Evolutionary conservation across 108 stramenopile genomes (phyloP), one percentile per base, ranked within the genome.

Genomic region (Skeletonema costatum): DNA sequence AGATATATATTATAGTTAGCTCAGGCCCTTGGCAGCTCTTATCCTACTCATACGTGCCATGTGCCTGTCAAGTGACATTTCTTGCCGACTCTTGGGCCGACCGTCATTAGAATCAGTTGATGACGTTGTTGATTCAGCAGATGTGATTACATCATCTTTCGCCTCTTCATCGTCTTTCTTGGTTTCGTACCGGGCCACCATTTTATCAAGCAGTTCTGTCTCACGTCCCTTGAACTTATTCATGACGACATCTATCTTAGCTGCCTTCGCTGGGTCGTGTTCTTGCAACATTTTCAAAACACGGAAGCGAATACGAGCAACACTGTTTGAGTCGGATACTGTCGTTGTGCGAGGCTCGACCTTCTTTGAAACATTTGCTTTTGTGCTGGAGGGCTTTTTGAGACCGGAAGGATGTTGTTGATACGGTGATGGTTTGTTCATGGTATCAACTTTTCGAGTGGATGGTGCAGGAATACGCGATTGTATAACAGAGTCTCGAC

Each of bases 181-280:
- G 2, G 70, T 65, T 75, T 91, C 87, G 71, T 94, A 97, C 38
- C 94, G 85, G 62, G 84, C 83, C 29, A 82, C 91, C 94, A 95
- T 94, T 82, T 95, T 97, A 41, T 91, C 90, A 19, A 97, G 70
- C 31, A 97, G 71, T 9, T 93, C 85, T 2, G 50, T 66, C 64
- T 97, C 94, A 70, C 92, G 91, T 32, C 96, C 96, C 70, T 90
- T 86, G 85, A 94, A 97, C 64, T 93, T 89, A 29, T 92, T 89
- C 92, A 97, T 93, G 53, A 97, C 85, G 33, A 76, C 84, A 56
- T 97, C 93, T 62, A 97, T 89, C 36, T 92, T 92, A 51, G 88
- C 88, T 7, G 90, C 90, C 77, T 97, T 95, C 19, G 65, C 68
- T 69, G 88, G 91, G 70, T 97, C 96, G 53, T 95, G 67, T 78